Conservation (phyloP, 768 basidiomycete genomes). For the Mycena belliarum region DNA sequence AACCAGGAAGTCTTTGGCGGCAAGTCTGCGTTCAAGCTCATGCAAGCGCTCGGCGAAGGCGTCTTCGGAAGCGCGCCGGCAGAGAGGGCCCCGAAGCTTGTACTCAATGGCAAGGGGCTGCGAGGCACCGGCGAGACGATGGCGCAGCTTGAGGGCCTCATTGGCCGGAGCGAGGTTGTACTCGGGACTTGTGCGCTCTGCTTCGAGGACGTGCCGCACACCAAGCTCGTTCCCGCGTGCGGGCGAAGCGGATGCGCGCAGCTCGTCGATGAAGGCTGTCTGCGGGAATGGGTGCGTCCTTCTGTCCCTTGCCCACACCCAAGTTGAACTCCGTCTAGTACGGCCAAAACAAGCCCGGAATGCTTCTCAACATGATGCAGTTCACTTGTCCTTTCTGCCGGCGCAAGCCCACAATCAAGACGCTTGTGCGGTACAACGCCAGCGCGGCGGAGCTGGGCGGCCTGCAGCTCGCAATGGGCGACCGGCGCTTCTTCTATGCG, state of each 20-base stretch:
- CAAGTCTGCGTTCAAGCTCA: slow-evolving; percentile 31
- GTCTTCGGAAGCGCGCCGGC: slow-evolving; percentile 17
- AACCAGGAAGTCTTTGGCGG: slow-evolving; percentile 19
- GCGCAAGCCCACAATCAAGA: slow-evolving; percentile 26
- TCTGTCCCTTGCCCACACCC: neutral
- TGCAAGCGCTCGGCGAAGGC: slow-evolving; percentile 22
- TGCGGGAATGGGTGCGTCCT: slow-evolving; percentile 27
- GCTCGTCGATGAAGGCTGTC: slow-evolving; percentile 25
- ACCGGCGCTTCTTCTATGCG: slow-evolving; percentile 29
- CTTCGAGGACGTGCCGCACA: slow-evolving; percentile 26
- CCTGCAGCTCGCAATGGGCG: slow-evolving; percentile 25
- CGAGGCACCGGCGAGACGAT: neutral
- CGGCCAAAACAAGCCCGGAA: slow-evolving; percentile 27
- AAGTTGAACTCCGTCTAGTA: slow-evolving; percentile 22
- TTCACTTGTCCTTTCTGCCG: slow-evolving; percentile 30
- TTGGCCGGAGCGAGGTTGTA: slow-evolving; percentile 27
- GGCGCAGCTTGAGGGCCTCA: slow-evolving; percentile 19
- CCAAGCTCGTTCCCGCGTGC: slow-evolving; percentile 27
- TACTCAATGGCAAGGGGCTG: slow-evolving; percentile 2
- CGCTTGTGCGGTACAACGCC: slow-evolving; percentile 25
- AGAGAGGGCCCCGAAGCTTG: neutral
- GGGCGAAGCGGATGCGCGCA: slow-evolving; percentile 28
- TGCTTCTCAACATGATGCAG: slow-evolving; percentile 30
- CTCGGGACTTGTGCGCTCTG: slow-evolving; percentile 27
- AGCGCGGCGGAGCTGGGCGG: slow-evolving; percentile 24